Conservation (phyloP, 306 rosid genomes). For the Inga leiocalycina region DNA sequence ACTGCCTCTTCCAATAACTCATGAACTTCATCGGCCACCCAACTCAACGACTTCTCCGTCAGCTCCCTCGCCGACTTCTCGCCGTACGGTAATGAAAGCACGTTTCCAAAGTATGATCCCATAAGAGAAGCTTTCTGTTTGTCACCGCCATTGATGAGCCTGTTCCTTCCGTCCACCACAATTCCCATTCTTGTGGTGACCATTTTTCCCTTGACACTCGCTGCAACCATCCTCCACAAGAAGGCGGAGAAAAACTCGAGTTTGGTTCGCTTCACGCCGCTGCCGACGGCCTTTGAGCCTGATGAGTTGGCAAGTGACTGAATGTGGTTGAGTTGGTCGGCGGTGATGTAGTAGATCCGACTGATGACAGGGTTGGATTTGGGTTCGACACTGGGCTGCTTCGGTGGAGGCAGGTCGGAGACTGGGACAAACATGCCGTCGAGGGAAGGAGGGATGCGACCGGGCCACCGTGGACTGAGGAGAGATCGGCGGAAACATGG, state of each 20-base stretch:
- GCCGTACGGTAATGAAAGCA: slow-evolving; percentile 59
- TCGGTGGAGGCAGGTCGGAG: slow-evolving; percentile 36
- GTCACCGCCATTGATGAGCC: slow-evolving; percentile 33
- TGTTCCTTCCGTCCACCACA: slow-evolving; percentile 70
- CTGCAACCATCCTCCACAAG: slow-evolving; percentile 69
- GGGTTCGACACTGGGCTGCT: background rate
- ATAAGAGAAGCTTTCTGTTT: slow-evolving; percentile 18
- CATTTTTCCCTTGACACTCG: background rate
- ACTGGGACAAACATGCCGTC: slow-evolving; percentile 55
- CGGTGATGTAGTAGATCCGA: slow-evolving; percentile 54
- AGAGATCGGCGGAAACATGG: slow-evolving; percentile 43
- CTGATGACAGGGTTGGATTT: slow-evolving; percentile 37
- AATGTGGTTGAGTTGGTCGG: slow-evolving; percentile 40
- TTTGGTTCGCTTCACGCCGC: slow-evolving; percentile 36
- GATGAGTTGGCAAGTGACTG: slow-evolving; percentile 49
- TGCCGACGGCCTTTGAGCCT: background rate
- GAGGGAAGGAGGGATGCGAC: slow-evolving; percentile 40
- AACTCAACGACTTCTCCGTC: slow-evolving; percentile 39
- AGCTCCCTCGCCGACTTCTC: slow-evolving; percentile 40
- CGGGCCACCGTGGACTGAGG: slow-evolving; percentile 41
- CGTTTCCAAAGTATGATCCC: slow-evolving; percentile 67
- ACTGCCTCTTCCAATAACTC: slow-evolving; percentile 21
- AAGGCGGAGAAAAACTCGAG: slow-evolving; percentile 61
- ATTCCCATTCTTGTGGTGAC: slow-evolving; percentile 60
- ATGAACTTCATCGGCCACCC: slow-evolving; percentile 54